These are phyloP conservation scores for Fraxinus latifolia DNA, from an alignment of 305 asterid species.

Conservation along the genomic window DNA sequence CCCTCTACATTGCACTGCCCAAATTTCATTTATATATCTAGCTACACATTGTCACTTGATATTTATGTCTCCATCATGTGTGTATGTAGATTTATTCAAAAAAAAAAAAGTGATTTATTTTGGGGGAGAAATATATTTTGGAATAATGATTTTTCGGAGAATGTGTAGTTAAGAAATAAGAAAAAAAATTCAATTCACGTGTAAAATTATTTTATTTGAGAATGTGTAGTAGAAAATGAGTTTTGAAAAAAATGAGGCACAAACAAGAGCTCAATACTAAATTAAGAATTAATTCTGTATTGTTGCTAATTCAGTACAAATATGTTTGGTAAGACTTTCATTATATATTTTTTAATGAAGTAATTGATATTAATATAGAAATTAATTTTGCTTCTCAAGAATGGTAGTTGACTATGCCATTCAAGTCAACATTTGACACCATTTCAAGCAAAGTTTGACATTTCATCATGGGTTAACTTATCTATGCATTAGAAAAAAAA, in stretches of 20 bases:
- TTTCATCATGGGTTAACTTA: slow-evolving; percentile 1
- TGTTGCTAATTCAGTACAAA: neutral
- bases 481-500: slow-evolving; percentile 22
- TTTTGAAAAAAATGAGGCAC: no score
- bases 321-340: neutral
- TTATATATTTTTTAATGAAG: neutral
- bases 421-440: neutral
- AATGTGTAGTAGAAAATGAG: no score
- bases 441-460: neutral
- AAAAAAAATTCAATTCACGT: no score
- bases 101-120: no score
- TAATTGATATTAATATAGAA: no score
- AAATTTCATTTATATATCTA: neutral
- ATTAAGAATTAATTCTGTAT: neutral
- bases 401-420: neutral
- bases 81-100: no score
- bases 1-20: neutral
- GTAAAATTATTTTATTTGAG: no score
- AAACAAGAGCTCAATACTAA: neutral
- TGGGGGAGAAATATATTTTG: no score
- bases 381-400: neutral
- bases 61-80: neutral
- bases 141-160: no score
- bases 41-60: neutral
- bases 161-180: no score